phyloP scores from a whole-genome alignment of 2,329 filamentous ascomycete genomes.

The Trichocomaceae sp. region DNA sequence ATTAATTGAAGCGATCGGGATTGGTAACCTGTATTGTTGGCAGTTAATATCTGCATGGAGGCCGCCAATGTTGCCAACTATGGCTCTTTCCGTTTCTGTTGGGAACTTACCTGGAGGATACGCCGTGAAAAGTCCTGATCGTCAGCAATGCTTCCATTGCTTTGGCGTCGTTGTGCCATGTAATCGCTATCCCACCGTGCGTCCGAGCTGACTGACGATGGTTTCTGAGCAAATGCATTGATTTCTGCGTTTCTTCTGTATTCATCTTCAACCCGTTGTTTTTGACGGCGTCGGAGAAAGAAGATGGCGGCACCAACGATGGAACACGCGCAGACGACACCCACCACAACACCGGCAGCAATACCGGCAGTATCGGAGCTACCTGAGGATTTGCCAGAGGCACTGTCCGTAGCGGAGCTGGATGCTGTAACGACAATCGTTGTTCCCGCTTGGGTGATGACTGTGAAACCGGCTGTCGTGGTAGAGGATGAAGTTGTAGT shows the following conservation, averaged over 20 bases:
- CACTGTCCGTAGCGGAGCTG: constrained; percentile 3
- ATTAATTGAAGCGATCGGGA: constrained; percentile 3
- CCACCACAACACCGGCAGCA: constrained; percentile 80
- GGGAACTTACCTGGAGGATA: constrained; percentile 73
- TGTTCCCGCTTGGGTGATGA: constrained; percentile 25
- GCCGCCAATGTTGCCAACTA: background rate
- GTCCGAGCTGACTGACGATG: constrained; percentile 63
- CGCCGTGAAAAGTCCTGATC: constrained; percentile 94
- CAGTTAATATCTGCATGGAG: background rate
- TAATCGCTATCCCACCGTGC: constrained; percentile 76
- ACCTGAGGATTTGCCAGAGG: constrained; percentile 21
- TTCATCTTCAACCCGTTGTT: constrained; percentile 73
- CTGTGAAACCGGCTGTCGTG: constrained; percentile 19
- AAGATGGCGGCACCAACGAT: constrained; percentile 65
- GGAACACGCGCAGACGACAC: constrained; percentile 62
- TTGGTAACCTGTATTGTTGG: constrained; percentile 10
- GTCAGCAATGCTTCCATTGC: constrained; percentile 92
- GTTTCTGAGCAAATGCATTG: constrained; percentile 58
- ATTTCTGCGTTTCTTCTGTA: constrained; percentile 74
- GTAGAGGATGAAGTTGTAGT: constrained; percentile 22
- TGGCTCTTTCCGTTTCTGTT: no score
- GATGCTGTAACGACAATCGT: constrained; percentile 30
- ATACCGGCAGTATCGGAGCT: constrained; percentile 73
- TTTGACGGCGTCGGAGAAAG: constrained; percentile 66
- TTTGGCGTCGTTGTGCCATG: constrained; percentile 75